Base-by-base conservation (phyloP, 1,139 yeast species). In the Yamadazyma sp. region DNA sequence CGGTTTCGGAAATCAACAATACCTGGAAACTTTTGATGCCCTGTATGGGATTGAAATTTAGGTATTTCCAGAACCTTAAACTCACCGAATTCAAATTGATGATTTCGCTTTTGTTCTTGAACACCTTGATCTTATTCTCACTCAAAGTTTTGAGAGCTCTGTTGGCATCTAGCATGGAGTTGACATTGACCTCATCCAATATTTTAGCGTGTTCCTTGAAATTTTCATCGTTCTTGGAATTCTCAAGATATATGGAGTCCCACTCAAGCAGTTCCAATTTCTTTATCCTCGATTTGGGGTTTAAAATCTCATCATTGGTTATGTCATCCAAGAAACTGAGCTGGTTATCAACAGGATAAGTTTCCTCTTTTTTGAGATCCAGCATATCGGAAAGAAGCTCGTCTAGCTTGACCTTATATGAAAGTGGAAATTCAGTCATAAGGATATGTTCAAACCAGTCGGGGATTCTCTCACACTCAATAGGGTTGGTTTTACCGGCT, bases 1-100 rank as follows among this genome's bases (percentile, higher is more conserved):
- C 22, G 3, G 53, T 50, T 46, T 69, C 74, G 4, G 69, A 55
- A 4, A 83, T 53, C 44, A 82, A 52, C n/a, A 83, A 48, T 4
- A 80, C 60, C 41, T 75, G 78, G 44, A 82, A 76, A 46, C 75
- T 65, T 46, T 83, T 82, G 5, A 40, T 59, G 0, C 72, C 72
- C 24, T 59, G 57, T 6, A 74, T 52, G 0, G 91, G 87, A 38
- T 73, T 69, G 38, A 83, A 69, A 43, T 77, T 75, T 47, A 84
- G 56, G 44, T 72, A 59, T 39, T 71, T 74, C 87, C 87, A 81
- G 45, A 77, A 72, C 14, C 66, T 58, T 5, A 77, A 48, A 4
- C 71, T 69, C 2, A 62, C 46, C 4, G 61, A 57, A 44, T 69
- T 66, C 40, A 72, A 55, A 44, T 71, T 71, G 15, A 72, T 49